Evolutionary conservation across 257 asterid species (phyloP), one percentile per base, ranked within the genome.

Genomic region (Solanum chiquidenum): DNA sequence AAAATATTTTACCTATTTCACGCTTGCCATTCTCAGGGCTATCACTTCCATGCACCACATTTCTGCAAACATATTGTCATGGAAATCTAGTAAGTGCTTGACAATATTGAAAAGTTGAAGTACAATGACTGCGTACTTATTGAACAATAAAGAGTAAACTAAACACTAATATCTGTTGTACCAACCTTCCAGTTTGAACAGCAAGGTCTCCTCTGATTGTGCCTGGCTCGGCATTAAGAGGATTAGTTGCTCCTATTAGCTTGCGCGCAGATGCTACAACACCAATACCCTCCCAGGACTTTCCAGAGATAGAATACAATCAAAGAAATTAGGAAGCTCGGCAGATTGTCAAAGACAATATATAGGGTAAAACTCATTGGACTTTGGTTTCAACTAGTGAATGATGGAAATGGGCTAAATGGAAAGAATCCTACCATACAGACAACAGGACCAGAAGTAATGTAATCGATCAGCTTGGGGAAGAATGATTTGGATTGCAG

Each of bases 241-340:
- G 99, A 92, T 95, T 95, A 9, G 99, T 96, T 0, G 94, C 96
- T 89, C 99, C 99, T 86, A 96, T 96, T 88, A 95, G 92, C 92
- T 96, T 95, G 23, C 99, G 98, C 5, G 99, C 98, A 38, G 99
- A 96, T 66, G 98, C 98, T 87, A 96, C 98, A 38, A 93, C 98
- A 85, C 98, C 99, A 64, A 94, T 91, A 55, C 98, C 98, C 90
- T 96, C 98, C 99, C 99, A 96, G 6, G 96, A 98, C 99, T 96
- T 83, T 55, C 86, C 44, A 82, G 9, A 46, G 44, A 46, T 82
- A 3, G 68, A 80, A 27, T 13, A 29, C 5, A 29, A 46, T 80
- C 68, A n/a, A 82, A 82, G 29, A 29, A 16, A 82, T 82, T 31
- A 82, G 44, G 86, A 82, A 29, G 69, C 6, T 18, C 20, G 5